Conservation (phyloP, 495 filamentous ascomycete genomes). For the Aspergillus diversus region DNA sequence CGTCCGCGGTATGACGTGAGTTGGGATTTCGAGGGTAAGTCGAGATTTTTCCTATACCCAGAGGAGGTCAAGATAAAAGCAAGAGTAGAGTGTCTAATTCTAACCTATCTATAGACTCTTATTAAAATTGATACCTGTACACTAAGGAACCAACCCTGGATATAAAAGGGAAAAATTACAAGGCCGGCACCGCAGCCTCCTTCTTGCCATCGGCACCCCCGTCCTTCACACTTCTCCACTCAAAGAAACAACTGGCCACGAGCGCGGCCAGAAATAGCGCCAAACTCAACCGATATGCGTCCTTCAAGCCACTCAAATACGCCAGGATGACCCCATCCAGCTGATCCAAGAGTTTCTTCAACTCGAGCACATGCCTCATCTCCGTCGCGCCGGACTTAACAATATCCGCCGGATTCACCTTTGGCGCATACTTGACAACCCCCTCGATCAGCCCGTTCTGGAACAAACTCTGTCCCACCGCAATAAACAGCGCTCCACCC, state of each 20-base stretch:
- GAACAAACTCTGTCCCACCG: conserved; percentile 66
- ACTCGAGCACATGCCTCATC: conserved; percentile 47
- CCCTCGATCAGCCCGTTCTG: conserved; percentile 59
- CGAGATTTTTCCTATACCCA: no score
- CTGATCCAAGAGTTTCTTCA: conserved; percentile 29
- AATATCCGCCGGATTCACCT: conserved; percentile 50
- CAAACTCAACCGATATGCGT: conserved; percentile 34
- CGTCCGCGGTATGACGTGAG: no score
- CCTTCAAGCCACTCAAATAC: conserved; percentile 34
- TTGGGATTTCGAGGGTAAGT: no score
- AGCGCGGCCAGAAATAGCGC: conserved; percentile 41
- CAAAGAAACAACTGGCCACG: conserved; percentile 44
- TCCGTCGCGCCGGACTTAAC: conserved; percentile 62
- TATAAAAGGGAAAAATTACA: conserved; percentile 2
- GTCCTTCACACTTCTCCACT: conserved; percentile 55
- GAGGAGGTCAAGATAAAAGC: no score
- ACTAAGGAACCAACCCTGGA: background rate
- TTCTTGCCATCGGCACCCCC: conserved; percentile 23
- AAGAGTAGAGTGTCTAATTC: background rate
- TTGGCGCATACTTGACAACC: conserved; percentile 44
- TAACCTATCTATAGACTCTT: background rate
- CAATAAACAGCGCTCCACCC: conserved; percentile 68
- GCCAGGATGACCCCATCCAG: conserved; percentile 31
- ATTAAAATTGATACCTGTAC: background rate
- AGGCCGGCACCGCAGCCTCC: conserved; percentile 22